Evolutionary conservation across 2,329 filamentous ascomycete species (phyloP).

Genomic region (Alternaria gansuensis): DNA sequence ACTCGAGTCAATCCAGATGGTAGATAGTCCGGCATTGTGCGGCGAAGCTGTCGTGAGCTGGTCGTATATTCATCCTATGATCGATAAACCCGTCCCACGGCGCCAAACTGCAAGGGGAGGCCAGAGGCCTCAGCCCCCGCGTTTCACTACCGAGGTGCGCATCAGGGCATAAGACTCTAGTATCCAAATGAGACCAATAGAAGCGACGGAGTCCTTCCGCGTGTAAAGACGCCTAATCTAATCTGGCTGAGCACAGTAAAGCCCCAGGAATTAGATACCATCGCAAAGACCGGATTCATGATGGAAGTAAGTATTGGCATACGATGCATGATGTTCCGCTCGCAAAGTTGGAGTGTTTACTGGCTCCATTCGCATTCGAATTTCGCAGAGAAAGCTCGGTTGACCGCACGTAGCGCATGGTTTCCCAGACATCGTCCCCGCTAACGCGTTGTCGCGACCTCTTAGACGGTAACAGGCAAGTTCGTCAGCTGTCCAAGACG

Average conservation of each 20-base stretch:
- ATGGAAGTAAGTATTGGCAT: background rate
- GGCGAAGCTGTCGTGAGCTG: slow-evolving; percentile 10
- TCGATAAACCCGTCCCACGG: background rate
- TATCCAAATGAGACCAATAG: slow-evolving; percentile 23
- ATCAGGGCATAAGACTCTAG: slow-evolving; percentile 26
- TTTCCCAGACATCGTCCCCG: background rate
- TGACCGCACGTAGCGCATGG: background rate
- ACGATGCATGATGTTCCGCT: background rate
- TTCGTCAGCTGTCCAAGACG: slow-evolving; percentile 6
- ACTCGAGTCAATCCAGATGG: background rate
- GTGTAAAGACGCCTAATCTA: slow-evolving; percentile 18
- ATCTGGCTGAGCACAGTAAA: slow-evolving; percentile 19
- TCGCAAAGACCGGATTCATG: background rate
- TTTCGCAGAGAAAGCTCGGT: background rate
- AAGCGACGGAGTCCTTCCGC: slow-evolving; percentile 31
- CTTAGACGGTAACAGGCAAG: background rate
- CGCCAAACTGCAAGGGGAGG: background rate
- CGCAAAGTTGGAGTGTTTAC: background rate
- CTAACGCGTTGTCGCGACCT: background rate
- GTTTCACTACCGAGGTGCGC: slow-evolving; percentile 13
- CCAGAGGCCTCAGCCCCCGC: slow-evolving; percentile 17
- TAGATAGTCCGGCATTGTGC: slow-evolving; percentile 11
- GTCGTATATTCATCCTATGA: background rate
- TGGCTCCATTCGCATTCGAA: background rate
- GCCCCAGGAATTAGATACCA: background rate